phyloP scores from a whole-genome alignment of 2,329 filamentous ascomycete genomes.

The Fusarium succisae region DNA sequence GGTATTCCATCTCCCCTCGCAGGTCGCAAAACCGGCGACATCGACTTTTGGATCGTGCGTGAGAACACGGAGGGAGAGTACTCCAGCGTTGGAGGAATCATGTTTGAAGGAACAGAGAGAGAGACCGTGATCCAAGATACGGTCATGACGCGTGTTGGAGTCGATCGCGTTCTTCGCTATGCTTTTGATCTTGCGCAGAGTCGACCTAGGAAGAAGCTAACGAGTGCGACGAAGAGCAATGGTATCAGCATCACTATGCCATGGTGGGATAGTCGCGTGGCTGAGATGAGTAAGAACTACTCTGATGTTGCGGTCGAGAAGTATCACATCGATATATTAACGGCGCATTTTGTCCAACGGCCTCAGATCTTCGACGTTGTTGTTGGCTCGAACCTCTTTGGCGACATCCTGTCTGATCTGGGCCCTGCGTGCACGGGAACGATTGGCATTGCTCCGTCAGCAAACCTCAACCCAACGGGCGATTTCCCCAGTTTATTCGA shows the following conservation, averaged over 20 bases:
- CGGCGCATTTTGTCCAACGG: constrained; percentile 69
- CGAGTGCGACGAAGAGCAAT: constrained; percentile 74
- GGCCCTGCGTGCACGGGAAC: constrained; percentile 75
- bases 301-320: constrained; percentile 69
- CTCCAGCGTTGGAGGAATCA: constrained; percentile 70
- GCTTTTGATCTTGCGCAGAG: constrained; percentile 70
- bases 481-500: constrained; percentile 66
- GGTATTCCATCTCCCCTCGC: constrained; percentile 67
- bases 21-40: constrained; percentile 62
- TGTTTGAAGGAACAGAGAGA: constrained; percentile 67
- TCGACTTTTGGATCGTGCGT: constrained; percentile 73
- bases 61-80: constrained; percentile 77
- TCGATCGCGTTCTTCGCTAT: constrained; percentile 70
- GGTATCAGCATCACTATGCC: constrained; percentile 75
- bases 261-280: constrained; percentile 71
- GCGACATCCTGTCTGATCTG: constrained; percentile 76
- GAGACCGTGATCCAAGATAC: constrained; percentile 70
- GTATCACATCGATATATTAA: constrained; percentile 74
- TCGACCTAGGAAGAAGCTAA: constrained; percentile 67
- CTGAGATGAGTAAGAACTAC: constrained; percentile 63
- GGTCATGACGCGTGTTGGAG: constrained; percentile 69
- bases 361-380: constrained; percentile 70
- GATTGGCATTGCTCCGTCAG: constrained; percentile 77
- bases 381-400: constrained; percentile 70
- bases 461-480: constrained; percentile 70